Base-by-base conservation (phyloP, 352 stramenopile species). In the Phytophthora capsici region DNA sequence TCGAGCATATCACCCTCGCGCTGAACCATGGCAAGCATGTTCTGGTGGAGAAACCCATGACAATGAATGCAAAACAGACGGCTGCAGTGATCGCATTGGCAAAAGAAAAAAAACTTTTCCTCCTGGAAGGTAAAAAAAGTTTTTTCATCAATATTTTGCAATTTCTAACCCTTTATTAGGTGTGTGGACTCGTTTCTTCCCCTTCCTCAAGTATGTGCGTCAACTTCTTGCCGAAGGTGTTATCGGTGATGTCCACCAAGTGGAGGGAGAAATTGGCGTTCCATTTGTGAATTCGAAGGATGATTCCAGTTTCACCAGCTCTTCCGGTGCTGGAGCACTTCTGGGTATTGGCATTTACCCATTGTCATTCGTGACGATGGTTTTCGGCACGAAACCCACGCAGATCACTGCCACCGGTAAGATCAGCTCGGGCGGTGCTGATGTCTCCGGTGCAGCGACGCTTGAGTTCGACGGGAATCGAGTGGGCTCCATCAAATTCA, bases 41-140 rank as follows among this genome's bases (percentile, higher is more conserved):
- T 37, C 70, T 98, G 7, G 80, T 98, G 46, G 93, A 98, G 69
- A 98, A 98, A 68, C 91, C 91, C 8, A 94, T 98, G 78, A 77
- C 86, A 9, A 84, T 98, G 86, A 87, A 94, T 61, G 55, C 73
- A 49, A 57, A 81, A 23, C 82, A 98, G 72, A 86, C 87, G 4
- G 62, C 78, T 13, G 80, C 88, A 36, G 75, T 96, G 28, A 68
- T 86, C 23, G 44, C 65, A 10, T 40, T 93, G 20, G 86, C 86
- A 9, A 60, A 80, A 37, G 59, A 75, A 30, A 92, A 89, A 43
- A 69, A 86, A 0, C 62, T 91, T 9, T 93, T 96, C 65, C 65
- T 96, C 30, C 69, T 96, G 63, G 88, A 96, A 74, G 87, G 84
- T 43, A 80, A 88, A 59, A 77, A 90, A 70, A 34, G 10, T 28